These are phyloP conservation scores for Trametes cubensis DNA, from an alignment of 768 basidiomycete genomes.

Conservation along the genomic window DNA sequence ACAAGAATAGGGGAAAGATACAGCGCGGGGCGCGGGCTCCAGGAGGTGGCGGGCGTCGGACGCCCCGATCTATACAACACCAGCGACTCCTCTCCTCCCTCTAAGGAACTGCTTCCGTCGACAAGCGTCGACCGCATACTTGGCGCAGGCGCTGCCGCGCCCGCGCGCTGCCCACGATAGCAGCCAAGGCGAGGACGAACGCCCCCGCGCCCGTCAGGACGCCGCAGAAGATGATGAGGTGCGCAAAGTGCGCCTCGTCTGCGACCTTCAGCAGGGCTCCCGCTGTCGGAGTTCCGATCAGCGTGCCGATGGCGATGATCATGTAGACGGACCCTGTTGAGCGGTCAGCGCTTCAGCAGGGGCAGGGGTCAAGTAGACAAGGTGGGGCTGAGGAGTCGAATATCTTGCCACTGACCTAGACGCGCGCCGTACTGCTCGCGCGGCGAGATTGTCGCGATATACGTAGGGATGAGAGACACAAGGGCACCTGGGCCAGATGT, in stretches of 20 bases:
- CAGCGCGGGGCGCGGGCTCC: no score
- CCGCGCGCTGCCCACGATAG: neutral
- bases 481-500: constrained; percentile 27
- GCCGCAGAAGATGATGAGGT: constrained; percentile 36
- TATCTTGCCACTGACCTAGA: constrained; percentile 28
- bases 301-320: constrained; percentile 32
- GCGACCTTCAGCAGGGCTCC: constrained; percentile 33
- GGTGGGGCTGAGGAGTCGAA: neutral
- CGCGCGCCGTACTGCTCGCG: constrained; percentile 35
- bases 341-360: neutral
- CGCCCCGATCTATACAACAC: neutral
- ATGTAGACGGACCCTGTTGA: constrained; percentile 33
- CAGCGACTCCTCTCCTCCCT: neutral
- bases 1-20: no score
- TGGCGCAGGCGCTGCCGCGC: neutral
- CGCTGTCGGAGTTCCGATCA: constrained; percentile 38
- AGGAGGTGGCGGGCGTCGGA: no score
- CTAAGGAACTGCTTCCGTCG: no score
- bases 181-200: constrained; percentile 3
- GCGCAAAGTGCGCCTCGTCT: constrained; percentile 29
- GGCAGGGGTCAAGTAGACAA: no score
- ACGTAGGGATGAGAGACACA: constrained; percentile 34
- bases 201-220: constrained; percentile 27
- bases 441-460: constrained; percentile 35
- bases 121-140: neutral